Conservation (phyloP, 768 basidiomycete genomes). For the Termitomyces sp. region DNA sequence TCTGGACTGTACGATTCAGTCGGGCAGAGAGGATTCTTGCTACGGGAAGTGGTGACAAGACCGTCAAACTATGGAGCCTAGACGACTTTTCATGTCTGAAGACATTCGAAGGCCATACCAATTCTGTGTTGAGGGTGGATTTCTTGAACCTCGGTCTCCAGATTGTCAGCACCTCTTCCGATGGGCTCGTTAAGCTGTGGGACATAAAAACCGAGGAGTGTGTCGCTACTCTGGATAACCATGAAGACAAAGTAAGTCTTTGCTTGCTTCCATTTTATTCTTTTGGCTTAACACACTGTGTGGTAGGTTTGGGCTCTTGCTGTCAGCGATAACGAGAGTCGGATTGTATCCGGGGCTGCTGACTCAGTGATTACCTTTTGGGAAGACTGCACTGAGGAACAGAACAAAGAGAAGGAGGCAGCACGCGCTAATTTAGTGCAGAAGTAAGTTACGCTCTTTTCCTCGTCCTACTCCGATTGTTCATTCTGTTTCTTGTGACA, state of each 20-base stretch:
- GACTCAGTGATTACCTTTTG: slow-evolving; percentile 96
- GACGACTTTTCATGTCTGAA: slow-evolving; percentile 91
- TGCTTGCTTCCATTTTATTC: slow-evolving; percentile 2
- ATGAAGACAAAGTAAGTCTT: slow-evolving; percentile 84
- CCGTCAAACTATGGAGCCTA: slow-evolving; percentile 89
- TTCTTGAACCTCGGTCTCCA: slow-evolving; percentile 83
- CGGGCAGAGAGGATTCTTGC: slow-evolving; percentile 79
- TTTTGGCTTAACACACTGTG: neutral
- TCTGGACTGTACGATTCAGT: slow-evolving; percentile 92
- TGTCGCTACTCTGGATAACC: slow-evolving; percentile 86
- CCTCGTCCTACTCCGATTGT: neutral
- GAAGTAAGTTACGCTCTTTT: slow-evolving; percentile 51
- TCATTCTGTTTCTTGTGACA: slow-evolving; percentile 25
- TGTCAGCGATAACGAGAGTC: slow-evolving; percentile 72
- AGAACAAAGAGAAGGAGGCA: slow-evolving; percentile 67
- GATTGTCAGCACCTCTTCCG: slow-evolving; percentile 85
- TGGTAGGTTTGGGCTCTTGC: slow-evolving; percentile 95
- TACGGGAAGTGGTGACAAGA: slow-evolving; percentile 93
- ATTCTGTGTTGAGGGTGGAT: slow-evolving; percentile 91
- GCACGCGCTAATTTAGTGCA: slow-evolving; percentile 70
- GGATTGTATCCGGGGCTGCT: slow-evolving; percentile 89
- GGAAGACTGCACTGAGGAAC: slow-evolving; percentile 89
- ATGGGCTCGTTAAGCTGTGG: slow-evolving; percentile 96
- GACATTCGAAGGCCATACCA: slow-evolving; percentile 98
- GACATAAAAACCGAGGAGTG: slow-evolving; percentile 87